Percentiles rank a stretch among this genome's conserved stretches.
These are phyloP conservation scores for Ogataea siamensis DNA, from an alignment of 805 yeast species.

Conservation along the genomic window DNA sequence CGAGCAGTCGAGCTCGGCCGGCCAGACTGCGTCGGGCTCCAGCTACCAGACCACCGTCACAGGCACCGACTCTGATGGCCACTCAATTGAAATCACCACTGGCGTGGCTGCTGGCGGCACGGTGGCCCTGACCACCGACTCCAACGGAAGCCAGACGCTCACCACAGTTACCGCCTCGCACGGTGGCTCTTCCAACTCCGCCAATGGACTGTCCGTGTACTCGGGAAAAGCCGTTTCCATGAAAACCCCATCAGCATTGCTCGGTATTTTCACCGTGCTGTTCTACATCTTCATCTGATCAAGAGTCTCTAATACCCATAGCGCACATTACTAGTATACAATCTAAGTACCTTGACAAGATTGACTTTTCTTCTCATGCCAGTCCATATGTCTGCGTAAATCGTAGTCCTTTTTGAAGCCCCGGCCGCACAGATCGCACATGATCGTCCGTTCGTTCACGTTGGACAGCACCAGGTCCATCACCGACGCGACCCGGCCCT, in stretches of 20 bases:
- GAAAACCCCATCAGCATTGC: slow-evolving; percentile 6
- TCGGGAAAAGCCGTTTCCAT: slow-evolving; percentile 7
- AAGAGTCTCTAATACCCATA: slow-evolving; percentile 5
- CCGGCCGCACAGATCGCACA: slow-evolving; percentile 53
- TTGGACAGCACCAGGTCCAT: slow-evolving; percentile 40
- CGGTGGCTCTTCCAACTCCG: neutral
- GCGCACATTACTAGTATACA: slow-evolving; percentile 2
- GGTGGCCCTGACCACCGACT: slow-evolving; percentile 4
- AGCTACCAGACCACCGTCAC: slow-evolving; percentile 3
- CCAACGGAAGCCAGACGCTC: slow-evolving; percentile 4
- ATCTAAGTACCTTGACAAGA: neutral
- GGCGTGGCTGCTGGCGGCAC: slow-evolving; percentile 3
- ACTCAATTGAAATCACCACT: neutral
- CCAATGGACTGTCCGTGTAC: slow-evolving; percentile 1
- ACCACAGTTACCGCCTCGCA: slow-evolving; percentile 2
- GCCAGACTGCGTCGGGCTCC: neutral
- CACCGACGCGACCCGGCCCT: slow-evolving; percentile 36
- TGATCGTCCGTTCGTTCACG: slow-evolving; percentile 34
- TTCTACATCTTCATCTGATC: slow-evolving; percentile 10
- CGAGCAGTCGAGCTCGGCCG: too few relatives aligned
- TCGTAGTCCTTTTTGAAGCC: slow-evolving; percentile 51
- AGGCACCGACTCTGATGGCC: slow-evolving; percentile 4
- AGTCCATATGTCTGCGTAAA: slow-evolving; percentile 46
- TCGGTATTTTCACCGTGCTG: slow-evolving; percentile 9
- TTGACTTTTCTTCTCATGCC: slow-evolving; percentile 42